These are phyloP conservation scores for Nigrograna mackinnonii DNA, from an alignment of 2,329 filamentous ascomycete genomes.

Conservation along the genomic window DNA sequence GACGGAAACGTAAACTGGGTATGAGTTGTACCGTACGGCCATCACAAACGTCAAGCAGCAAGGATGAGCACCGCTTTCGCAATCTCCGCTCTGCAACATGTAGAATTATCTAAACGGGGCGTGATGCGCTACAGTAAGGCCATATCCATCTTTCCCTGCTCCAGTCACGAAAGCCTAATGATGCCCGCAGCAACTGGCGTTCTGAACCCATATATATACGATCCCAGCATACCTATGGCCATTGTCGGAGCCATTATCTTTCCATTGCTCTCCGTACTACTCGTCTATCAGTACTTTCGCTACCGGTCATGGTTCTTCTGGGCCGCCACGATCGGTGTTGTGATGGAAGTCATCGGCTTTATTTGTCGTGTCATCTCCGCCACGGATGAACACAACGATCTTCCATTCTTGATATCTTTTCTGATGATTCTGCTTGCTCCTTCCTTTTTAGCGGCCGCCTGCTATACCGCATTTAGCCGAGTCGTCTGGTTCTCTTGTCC, in stretches of 20 bases:
- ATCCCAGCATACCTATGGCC: conserved; percentile 50
- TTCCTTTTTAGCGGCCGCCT: conserved; percentile 53
- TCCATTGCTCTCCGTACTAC: conserved; percentile 31
- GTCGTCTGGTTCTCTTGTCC: conserved; percentile 47
- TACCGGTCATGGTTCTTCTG: conserved; percentile 41
- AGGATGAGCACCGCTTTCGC: conserved; percentile 16
- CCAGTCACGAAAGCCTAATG: neutral
- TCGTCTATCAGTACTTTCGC: conserved; percentile 38
- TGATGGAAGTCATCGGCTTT: conserved; percentile 57
- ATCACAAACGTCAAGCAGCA: conserved; percentile 6
- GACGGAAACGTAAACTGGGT: too few species aligned
- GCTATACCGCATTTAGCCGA: conserved; percentile 55
- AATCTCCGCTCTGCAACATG: conserved; percentile 13
- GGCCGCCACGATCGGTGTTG: conserved; percentile 33
- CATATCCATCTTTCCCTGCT: conserved; percentile 1
- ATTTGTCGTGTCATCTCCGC: conserved; percentile 52
- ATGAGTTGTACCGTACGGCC: too few species aligned
- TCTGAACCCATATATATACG: conserved; percentile 52
- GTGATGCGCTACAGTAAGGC: conserved; percentile 22
- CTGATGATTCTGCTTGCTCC: conserved; percentile 54
- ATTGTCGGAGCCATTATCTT: conserved; percentile 48
- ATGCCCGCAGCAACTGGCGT: conserved; percentile 14
- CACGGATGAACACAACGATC: conserved; percentile 30
- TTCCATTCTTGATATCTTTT: conserved; percentile 46
- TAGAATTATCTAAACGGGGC: conserved; percentile 25